Evolutionary conservation across 345 rosid species (phyloP).

Genomic region (Nephelium lappaceum): DNA sequence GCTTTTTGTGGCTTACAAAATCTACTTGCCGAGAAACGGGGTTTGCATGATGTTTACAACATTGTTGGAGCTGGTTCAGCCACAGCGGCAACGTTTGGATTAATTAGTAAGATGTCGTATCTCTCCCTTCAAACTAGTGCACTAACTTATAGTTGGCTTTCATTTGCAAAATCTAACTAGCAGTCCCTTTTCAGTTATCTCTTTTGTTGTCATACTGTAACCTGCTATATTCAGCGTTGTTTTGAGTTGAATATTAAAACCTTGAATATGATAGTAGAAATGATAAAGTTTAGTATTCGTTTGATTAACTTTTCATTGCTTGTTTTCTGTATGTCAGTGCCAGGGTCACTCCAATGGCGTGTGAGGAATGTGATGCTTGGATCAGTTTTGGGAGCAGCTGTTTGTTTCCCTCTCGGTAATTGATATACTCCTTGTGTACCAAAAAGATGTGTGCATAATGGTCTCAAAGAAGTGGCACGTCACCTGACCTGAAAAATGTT

Average conservation of each 20-base stretch:
- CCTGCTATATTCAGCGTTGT: not conserved
- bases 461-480: not conserved
- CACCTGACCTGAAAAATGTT: not conserved
- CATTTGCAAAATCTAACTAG: not conserved
- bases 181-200: not conserved
- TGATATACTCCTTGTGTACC: slow-evolving; percentile 12
- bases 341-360: slow-evolving; percentile 86
- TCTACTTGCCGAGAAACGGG: slow-evolving; percentile 77
- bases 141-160: not conserved
- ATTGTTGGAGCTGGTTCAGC: slow-evolving; percentile 94
- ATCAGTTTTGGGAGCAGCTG: slow-evolving; percentile 74
- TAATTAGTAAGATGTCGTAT: slow-evolving; percentile 55
- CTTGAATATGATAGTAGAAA: not conserved
- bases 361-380: slow-evolving; percentile 80
- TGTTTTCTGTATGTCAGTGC: slow-evolving; percentile 52
- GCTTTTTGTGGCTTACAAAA: slow-evolving; percentile 75
- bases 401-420: slow-evolving; percentile 81
- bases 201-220: not conserved
- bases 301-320: not conserved
- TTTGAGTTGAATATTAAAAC: slow-evolving; percentile 7
- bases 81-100: slow-evolving; percentile 87
- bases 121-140: not conserved
- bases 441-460: not conserved
- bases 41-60: slow-evolving; percentile 78
- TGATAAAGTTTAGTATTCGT: not conserved